Base-by-base conservation (phyloP, 208 protist species). In the Baffinella frigidus region DNA sequence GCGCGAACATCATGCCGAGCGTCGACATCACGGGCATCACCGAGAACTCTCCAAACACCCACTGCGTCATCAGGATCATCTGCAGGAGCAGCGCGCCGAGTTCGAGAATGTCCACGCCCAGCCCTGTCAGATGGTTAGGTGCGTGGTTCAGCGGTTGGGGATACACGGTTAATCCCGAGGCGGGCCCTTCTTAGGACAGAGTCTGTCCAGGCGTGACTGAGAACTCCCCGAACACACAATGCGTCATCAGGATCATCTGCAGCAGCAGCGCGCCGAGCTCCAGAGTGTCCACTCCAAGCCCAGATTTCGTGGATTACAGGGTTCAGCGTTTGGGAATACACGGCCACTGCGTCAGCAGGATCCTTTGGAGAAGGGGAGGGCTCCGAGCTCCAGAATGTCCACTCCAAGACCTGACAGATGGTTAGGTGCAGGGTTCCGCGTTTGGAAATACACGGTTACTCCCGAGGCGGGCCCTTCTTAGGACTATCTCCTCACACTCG, bases 41-140 rank as follows among this genome's bases (percentile, higher is more conserved):
- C 7, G 7, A 5, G 83, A 68, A 90, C 41, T 90, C 83, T 27
- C 83, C 83, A 72, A 90, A 90, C 11, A 90, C 83, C 83, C 83
- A 90, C 14, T 90, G 83, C 41, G 83, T 50, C 83, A 90, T 90
- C 35, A 90, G 83, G n/a, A 90, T 90, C 83, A 90, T 90, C 83
- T 90, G 83, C n/a, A 90, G 45, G 20, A 90, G 33, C 45, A 90
- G 64, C 27, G 83, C 83, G 11, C 83, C 83, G 17, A 64, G 62
- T 39, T 90, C 83, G 35, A 90, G 4, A 45, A 84, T 33, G 44
- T 84, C 74, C 74, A 84, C 39, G 10, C 27, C 74, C 7, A 84
- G 48, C 44, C 74, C 74, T 30, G 30, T 2, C 74, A 45, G 38
- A 7, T 43, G 24, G 36, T 74, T n/a, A n/a, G n/a, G n/a, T n/a